Conservation (phyloP, 192 early-diverging fungal genomes). For the Mortierella alpina region DNA sequence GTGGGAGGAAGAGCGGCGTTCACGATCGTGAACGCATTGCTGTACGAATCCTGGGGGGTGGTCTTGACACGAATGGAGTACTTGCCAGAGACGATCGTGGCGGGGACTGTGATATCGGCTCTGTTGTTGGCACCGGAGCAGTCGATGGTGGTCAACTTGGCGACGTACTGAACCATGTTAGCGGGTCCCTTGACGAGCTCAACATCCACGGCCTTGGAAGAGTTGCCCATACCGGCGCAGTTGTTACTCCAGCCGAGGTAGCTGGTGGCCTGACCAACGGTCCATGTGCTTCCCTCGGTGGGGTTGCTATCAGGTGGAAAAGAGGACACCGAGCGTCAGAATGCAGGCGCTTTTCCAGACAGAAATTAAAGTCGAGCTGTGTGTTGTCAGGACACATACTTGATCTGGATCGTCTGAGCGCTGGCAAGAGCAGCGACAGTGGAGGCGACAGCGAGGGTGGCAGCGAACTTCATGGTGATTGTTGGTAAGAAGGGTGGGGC, state of each 20-base stretch:
- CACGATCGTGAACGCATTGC: slow-evolving; percentile 4
- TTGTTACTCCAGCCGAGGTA: slow-evolving; percentile 11
- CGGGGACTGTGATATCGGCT: slow-evolving; percentile 1
- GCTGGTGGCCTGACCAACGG: not conserved
- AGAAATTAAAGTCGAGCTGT: not conserved
- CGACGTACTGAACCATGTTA: slow-evolving; percentile 6
- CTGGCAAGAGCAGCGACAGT: slow-evolving; percentile 6
- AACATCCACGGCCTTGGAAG: slow-evolving; percentile 3
- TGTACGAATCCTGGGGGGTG: slow-evolving; percentile 18
- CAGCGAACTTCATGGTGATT: slow-evolving; percentile 25
- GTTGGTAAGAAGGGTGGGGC: not conserved
- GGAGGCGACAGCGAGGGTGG: slow-evolving; percentile 7
- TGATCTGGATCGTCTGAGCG: slow-evolving; percentile 20
- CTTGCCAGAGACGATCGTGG: not conserved
- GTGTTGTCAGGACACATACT: not conserved
- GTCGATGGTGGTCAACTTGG: slow-evolving; percentile 3
- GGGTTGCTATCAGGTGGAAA: slow-evolving; percentile 5
- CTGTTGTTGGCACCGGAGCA: slow-evolving; percentile 8
- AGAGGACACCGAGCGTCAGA: not conserved
- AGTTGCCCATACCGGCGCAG: slow-evolving; percentile 10
- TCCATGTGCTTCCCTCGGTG: slow-evolving; percentile 9
- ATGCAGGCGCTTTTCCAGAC: not conserved
- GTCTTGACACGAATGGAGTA: slow-evolving; percentile 23
- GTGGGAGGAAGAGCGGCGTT: not conserved
- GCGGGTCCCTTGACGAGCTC: slow-evolving; percentile 10